Evolutionary conservation across 257 asterid species (phyloP).

Genomic region (Solanum peruvianum): DNA sequence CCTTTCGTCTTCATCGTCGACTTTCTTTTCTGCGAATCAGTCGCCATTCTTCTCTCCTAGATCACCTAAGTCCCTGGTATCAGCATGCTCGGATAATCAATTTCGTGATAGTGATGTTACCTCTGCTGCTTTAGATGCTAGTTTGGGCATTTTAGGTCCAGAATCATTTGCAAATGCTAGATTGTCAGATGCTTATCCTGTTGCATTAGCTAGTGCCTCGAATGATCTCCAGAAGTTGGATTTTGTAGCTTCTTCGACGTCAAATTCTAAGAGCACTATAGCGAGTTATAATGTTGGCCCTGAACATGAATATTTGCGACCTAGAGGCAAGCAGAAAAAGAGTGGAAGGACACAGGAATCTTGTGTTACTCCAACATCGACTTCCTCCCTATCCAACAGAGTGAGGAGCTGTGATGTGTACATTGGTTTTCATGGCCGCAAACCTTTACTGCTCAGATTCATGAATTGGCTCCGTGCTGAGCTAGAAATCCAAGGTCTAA

Average conservation of each 20-base stretch:
- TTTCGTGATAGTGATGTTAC: slow-evolving; percentile 9
- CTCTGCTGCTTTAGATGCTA: slow-evolving; percentile 17
- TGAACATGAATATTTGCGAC: slow-evolving; percentile 25
- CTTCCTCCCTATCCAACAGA: slow-evolving; percentile 49
- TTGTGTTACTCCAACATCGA: slow-evolving; percentile 32
- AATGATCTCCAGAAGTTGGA: slow-evolving; percentile 35
- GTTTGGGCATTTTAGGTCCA: slow-evolving; percentile 18
- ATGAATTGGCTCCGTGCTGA: slow-evolving; percentile 86
- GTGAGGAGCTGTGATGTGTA: slow-evolving; percentile 72
- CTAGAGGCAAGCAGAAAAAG: slow-evolving; percentile 36
- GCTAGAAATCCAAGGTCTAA: slow-evolving; percentile 73
- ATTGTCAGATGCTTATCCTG: slow-evolving; percentile 24
- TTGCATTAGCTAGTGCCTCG: slow-evolving; percentile 18
- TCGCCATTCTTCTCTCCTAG: slow-evolving; percentile 92
- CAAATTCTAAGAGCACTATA: slow-evolving; percentile 31
- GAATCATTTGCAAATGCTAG: slow-evolving; percentile 24
- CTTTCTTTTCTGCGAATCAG: slow-evolving; percentile 87
- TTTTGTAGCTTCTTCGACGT: slow-evolving; percentile 40
- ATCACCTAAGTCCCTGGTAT: slow-evolving; percentile 21
- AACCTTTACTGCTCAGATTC: slow-evolving; percentile 48
- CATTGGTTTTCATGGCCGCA: slow-evolving; percentile 75
- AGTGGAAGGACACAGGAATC: slow-evolving; percentile 33
- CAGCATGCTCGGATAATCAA: slow-evolving; percentile 7
- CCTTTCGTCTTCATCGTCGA: slow-evolving; percentile 83
- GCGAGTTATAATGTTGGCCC: slow-evolving; percentile 27